These are phyloP conservation scores for Linanthus parryae DNA, from an alignment of 148 eudicot species.

Conservation along the genomic window DNA sequence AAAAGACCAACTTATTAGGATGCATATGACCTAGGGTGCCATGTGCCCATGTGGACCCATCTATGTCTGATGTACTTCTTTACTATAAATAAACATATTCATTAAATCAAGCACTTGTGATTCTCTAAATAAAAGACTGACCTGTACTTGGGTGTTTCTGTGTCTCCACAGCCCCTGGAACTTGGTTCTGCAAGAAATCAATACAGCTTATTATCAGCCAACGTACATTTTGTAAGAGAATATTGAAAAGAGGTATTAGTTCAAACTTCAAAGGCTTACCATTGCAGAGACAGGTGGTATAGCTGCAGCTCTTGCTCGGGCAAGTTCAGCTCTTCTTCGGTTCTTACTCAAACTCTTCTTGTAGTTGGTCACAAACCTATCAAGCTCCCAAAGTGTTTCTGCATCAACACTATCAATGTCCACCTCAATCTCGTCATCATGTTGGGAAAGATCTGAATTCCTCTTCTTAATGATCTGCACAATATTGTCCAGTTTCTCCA, in stretches of 20 bases:
- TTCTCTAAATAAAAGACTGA: constrained; percentile 16
- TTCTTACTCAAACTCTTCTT: constrained; percentile 20
- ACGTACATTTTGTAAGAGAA: constrained; percentile 2
- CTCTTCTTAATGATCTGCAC: constrained; percentile 17
- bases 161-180: constrained; percentile 20
- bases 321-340: constrained; percentile 22
- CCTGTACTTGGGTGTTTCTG: constrained; percentile 42
- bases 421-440: constrained; percentile 19
- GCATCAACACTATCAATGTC: constrained; percentile 21
- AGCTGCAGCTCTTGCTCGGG: constrained; percentile 35
- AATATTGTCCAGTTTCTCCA: constrained; percentile 15
- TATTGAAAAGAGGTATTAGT: not conserved
- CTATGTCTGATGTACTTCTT: too few species aligned
- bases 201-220: not conserved
- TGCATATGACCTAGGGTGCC: too few species aligned
- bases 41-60: too few species aligned
- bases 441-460: constrained; percentile 10
- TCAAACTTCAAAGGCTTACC: constrained; percentile 23
- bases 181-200: constrained; percentile 35
- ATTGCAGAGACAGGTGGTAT: constrained; percentile 29
- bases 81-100: too few species aligned
- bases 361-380: constrained; percentile 22
- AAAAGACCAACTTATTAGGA: constrained; percentile 1
- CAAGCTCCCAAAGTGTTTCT: constrained; percentile 25
- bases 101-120: too few species aligned